Conservation (phyloP, 2,329 filamentous ascomycete genomes). For the Chaetomium sp. region DNA sequence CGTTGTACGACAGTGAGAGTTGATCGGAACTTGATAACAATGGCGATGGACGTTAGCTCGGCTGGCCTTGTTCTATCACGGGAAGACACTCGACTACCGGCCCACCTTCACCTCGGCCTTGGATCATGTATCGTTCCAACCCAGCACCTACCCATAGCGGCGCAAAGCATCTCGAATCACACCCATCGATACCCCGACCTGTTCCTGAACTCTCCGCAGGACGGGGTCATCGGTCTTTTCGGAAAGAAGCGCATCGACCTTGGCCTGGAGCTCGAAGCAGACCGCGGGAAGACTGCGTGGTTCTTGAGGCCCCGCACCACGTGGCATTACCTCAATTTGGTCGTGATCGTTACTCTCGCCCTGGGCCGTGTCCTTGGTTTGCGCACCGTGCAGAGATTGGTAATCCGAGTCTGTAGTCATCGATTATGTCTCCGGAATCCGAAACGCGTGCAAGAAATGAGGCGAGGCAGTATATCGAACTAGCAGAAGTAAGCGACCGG, state of each 20-base stretch:
- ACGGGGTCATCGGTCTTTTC: conserved; percentile 50
- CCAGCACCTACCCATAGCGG: conserved; percentile 59
- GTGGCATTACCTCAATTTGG: neutral
- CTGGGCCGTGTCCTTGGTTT: conserved; percentile 8
- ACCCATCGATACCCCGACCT: conserved; percentile 64
- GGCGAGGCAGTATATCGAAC: neutral
- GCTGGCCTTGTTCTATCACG: neutral
- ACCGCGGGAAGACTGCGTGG: conserved; percentile 32
- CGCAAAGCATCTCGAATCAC: conserved; percentile 71
- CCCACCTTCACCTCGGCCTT: conserved; percentile 18
- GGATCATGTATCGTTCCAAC: conserved; percentile 1
- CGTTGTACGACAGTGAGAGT: conserved; percentile 90
- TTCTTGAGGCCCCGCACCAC: neutral
- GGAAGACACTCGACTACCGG: neutral
- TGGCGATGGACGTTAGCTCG: conserved; percentile 5
- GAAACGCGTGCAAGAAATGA: neutral
- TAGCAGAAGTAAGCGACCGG: neutral
- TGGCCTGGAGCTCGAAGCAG: conserved; percentile 49
- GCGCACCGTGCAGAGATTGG: neutral
- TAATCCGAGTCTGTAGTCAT: conserved; percentile 1
- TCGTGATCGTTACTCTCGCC: neutral
- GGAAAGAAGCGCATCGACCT: conserved; percentile 60
- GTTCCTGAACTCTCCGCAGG: conserved; percentile 61
- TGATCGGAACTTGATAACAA: conserved; percentile 57
- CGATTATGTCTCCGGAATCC: neutral